A percentile compares a stretch with the other conserved stretches of the same genome.
Evolutionary conservation across 2,329 filamentous ascomycete species (phyloP).

Genomic region (Fusarium tanahbumbuense): DNA sequence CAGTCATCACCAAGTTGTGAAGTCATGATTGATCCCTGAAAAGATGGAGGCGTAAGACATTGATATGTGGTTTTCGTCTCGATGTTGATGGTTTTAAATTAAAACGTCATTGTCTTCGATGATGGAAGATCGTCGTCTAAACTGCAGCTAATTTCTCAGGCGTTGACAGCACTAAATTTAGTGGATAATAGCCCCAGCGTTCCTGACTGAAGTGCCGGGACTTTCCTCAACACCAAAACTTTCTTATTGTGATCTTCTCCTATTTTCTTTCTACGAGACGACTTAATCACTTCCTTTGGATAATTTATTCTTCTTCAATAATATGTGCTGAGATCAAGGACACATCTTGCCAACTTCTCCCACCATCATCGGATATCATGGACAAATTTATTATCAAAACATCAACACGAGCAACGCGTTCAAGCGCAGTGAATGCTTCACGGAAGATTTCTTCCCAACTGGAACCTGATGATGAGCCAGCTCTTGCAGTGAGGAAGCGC

Average conservation of each 20-base stretch:
- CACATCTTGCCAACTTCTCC: neutral
- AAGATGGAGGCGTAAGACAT: neutral
- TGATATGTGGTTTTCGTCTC: neutral
- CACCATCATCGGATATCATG: neutral
- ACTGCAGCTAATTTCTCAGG: constrained; percentile 6
- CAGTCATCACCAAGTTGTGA: neutral
- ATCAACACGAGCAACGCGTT: constrained; percentile 34
- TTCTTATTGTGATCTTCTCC: neutral
- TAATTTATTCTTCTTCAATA: neutral
- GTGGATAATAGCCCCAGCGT: neutral
- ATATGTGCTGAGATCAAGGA: neutral
- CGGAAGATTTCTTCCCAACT: constrained; percentile 39
- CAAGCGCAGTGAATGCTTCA: constrained; percentile 37
- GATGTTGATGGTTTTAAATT: neutral
- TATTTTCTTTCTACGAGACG: neutral
- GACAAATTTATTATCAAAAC: constrained; percentile 19
- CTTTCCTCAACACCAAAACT: neutral
- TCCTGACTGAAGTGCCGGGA: neutral
- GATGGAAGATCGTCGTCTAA: neutral
- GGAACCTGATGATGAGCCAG: constrained; percentile 20
- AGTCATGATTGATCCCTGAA: neutral
- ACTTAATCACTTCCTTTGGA: neutral
- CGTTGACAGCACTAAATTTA: neutral
- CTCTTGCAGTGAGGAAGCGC: neutral
- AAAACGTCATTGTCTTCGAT: neutral